phyloP scores from a whole-genome alignment of 2,329 filamentous ascomycete genomes.

The Bretziella fagacearum region DNA sequence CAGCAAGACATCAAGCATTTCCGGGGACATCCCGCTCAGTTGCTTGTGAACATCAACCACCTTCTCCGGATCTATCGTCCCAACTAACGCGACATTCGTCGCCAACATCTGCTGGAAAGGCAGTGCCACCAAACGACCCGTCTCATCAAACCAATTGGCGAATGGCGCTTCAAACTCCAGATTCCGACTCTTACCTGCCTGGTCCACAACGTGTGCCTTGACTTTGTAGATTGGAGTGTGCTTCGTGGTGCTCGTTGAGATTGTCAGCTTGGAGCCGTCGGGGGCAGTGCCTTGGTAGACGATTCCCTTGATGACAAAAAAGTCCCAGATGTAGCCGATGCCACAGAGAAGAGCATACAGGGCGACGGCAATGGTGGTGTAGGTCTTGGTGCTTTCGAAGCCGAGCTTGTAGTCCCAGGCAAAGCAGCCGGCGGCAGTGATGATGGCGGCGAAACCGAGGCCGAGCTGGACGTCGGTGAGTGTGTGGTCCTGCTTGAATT shows the following conservation, averaged over 20 bases:
- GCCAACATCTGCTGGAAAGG: constrained; percentile 69
- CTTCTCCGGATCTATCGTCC: constrained; percentile 45
- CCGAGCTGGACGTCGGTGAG: constrained; percentile 68
- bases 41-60: constrained; percentile 24
- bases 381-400: constrained; percentile 71
- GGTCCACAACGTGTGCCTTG: constrained; percentile 38
- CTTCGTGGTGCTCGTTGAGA: constrained; percentile 59
- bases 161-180: constrained; percentile 48
- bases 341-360: constrained; percentile 67
- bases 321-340: constrained; percentile 68
- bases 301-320: constrained; percentile 60
- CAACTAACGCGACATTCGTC: constrained; percentile 47
- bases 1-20: constrained; percentile 33
- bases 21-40: constrained; percentile 26
- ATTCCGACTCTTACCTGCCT: constrained; percentile 25
- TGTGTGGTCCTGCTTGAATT: constrained; percentile 65
- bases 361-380: constrained; percentile 62
- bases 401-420: constrained; percentile 81
- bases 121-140: constrained; percentile 52
- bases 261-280: constrained; percentile 50
- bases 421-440: constrained; percentile 69
- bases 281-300: constrained; percentile 60
- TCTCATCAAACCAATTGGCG: constrained; percentile 57
- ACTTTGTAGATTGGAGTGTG: constrained; percentile 68
- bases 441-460: constrained; percentile 68